These are phyloP conservation scores for Cicer bijugum DNA, from an alignment of 306 rosid genomes.

Conservation along the genomic window DNA sequence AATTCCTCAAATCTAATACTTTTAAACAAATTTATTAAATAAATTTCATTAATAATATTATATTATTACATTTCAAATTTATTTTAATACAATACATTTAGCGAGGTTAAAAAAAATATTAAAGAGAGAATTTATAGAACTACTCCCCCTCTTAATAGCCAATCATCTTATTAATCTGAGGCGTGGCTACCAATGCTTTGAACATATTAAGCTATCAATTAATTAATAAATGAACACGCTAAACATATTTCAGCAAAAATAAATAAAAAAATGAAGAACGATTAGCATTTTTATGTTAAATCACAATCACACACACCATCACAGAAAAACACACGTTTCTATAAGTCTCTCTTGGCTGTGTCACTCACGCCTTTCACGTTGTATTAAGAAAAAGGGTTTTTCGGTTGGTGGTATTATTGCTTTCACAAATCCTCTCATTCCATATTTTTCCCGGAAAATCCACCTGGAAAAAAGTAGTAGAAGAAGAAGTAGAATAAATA, in stretches of 20 bases:
- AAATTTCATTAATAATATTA: no score
- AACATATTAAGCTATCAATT: no score
- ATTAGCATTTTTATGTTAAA: not conserved
- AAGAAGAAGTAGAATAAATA: not conserved
- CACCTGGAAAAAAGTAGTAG: not conserved
- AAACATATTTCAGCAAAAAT: not conserved
- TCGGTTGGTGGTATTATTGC: not conserved
- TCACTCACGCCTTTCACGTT: slow-evolving; percentile 43
- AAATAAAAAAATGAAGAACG: not conserved
- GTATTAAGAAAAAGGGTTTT: not conserved
- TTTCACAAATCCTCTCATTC: slow-evolving; percentile 12
- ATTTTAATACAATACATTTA: no score
- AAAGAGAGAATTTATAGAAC: no score
- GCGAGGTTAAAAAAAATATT: no score
- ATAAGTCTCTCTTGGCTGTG: not conserved
- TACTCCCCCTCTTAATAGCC: no score
- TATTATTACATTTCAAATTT: no score
- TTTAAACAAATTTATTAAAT: no score
- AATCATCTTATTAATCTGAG: no score
- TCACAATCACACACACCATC: slow-evolving; percentile 8
- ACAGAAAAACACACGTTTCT: not conserved
- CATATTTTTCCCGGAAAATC: slow-evolving; percentile 24
- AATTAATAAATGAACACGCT: not conserved
- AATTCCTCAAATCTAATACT: no score
- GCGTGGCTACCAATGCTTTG: no score